Evolutionary conservation across 768 basidiomycete species (phyloP).

Genomic region (Tricholoma furcatifolium): DNA sequence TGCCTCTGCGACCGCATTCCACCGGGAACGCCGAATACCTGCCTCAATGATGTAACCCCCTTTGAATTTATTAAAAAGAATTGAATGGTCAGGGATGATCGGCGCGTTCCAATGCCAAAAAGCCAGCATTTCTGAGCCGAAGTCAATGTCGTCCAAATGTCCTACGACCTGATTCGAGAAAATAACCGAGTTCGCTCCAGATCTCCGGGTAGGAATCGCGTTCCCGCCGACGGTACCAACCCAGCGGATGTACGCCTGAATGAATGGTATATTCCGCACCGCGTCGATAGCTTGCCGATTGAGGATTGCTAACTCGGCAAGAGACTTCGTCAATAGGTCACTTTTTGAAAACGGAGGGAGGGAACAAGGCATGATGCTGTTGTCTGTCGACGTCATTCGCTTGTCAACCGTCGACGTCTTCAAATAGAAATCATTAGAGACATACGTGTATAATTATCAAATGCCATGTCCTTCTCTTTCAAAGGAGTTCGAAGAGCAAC

Average conservation of each 20-base stretch:
- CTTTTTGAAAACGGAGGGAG: conserved; percentile 1
- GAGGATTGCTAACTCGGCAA: conserved; percentile 3
- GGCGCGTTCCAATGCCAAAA: conserved; percentile 9
- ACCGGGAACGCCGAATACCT: not conserved
- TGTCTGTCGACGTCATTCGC: conserved; percentile 2
- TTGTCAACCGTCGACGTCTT: not conserved
- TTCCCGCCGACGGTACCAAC: conserved; percentile 3
- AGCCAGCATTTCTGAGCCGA: conserved; percentile 6
- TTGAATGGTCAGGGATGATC: not conserved
- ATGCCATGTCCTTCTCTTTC: not conserved
- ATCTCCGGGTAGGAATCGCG: conserved; percentile 3
- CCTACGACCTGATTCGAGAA: conserved; percentile 9
- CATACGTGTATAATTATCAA: conserved; percentile 4
- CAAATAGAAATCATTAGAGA: not conserved
- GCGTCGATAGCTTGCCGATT: conserved; percentile 1
- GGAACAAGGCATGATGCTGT: conserved; percentile 9
- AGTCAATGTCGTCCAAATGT: conserved; percentile 1
- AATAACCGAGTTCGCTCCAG: not conserved
- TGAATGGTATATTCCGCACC: conserved; percentile 5
- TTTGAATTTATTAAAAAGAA: conserved; percentile 8
- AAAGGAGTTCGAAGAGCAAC: not conserved
- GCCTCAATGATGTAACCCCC: conserved; percentile 8
- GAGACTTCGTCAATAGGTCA: not conserved
- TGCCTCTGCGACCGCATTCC: conserved; percentile 1
- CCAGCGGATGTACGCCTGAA: conserved; percentile 5